Base-by-base conservation (phyloP, 805 yeast genomes). In the Clavispora phyllophila region DNA sequence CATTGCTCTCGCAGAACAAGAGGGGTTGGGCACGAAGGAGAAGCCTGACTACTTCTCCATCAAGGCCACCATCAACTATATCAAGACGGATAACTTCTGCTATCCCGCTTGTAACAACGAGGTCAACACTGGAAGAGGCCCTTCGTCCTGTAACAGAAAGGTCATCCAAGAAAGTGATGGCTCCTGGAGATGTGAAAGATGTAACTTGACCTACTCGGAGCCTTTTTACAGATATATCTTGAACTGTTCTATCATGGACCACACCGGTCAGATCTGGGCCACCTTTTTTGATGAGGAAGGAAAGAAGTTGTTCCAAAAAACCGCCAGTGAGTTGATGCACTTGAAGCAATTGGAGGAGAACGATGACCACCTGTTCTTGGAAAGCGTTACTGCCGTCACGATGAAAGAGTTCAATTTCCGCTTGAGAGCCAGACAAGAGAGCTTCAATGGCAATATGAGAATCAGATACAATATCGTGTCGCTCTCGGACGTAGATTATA, bases 101-200 rank as follows among this genome's bases (percentile, higher is more conserved):
- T 93, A 93, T 62, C 96, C 98, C 13, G 93, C 98, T 8, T 93
- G 99, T 66, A 69, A 75, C 27, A 70, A 76, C 37, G 83, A 79
- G 36, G 57, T 61, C 31, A 52, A 51, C 34, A 39, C 52, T 9
- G 80, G 76, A 32, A 48, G 56, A 32, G 56, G 56, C 5, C 51
- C 56, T 7, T 35, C 49, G 15, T 44, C 62, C 6, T 93, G 99
- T 70, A 82, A 82, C 60, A 82, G 89, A 58, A 93, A 93, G 65
- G 87, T 89, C 24, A 68, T 84, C 35, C 87, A 87, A 56, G 72
- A 78, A 25, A 83, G 79, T 56, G 70, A 65, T 49, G 87, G 84
- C 12, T 71, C 82, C 14, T 90, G 96, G 96, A 79, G 95, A 62
- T 93, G 99, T 71, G 98, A 90, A 61, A 84, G 84, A 61, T 90